Conservation (phyloP, 75 land plant genomes). For the Cryptomeria japonica region DNA sequence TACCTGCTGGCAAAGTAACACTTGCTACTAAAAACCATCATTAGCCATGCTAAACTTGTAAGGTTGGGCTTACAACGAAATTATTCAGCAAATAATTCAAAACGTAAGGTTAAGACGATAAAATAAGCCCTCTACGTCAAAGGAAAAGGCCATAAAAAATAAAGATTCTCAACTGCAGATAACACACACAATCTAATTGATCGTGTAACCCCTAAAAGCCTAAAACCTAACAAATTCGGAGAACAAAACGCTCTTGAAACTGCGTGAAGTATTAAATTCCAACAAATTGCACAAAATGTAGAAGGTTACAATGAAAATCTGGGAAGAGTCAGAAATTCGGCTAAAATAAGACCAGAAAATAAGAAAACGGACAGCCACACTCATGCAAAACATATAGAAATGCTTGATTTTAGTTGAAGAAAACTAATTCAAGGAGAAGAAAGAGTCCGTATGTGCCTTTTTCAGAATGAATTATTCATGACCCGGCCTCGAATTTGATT, state of each 20-base stretch:
- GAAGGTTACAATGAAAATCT: too few relatives aligned
- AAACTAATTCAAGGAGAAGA: too few relatives aligned
- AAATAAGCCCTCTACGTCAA: not conserved
- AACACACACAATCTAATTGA: not conserved
- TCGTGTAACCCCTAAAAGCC: too few relatives aligned
- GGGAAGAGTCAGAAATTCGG: too few relatives aligned
- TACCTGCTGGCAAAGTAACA: not conserved
- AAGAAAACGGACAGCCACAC: too few relatives aligned
- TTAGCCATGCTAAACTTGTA: not conserved
- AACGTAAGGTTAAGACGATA: not conserved
- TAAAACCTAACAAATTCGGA: not conserved
- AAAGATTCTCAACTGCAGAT: too few relatives aligned
- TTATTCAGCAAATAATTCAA: not conserved
- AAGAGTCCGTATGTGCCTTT: too few relatives aligned
- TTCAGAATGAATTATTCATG: too few relatives aligned
- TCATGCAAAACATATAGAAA: too few relatives aligned
- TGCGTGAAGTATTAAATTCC: not conserved
- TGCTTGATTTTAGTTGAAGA: too few relatives aligned
- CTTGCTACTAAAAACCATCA: not conserved
- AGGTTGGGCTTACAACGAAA: not conserved
- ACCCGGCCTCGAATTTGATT: too few relatives aligned
- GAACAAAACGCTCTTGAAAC: not conserved
- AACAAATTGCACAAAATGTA: not conserved
- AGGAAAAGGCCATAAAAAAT: not conserved
- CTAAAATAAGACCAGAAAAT: too few relatives aligned